These are phyloP conservation scores for Podila verticillata DNA, from an alignment of 192 early-diverging fungal genomes.

Conservation along the genomic window DNA sequence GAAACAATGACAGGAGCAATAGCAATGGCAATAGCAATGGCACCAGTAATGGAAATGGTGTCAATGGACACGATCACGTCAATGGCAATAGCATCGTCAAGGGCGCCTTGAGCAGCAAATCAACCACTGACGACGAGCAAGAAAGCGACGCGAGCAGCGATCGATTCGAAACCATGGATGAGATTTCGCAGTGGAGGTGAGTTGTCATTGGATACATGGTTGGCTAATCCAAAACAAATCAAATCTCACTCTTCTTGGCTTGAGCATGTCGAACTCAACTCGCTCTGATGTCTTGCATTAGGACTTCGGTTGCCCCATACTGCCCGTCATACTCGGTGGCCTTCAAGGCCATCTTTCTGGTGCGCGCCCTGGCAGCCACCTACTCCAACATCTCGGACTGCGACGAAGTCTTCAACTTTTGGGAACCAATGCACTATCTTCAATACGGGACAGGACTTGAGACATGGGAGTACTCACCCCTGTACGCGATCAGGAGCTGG, in stretches of 20 bases:
- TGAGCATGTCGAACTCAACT: background rate
- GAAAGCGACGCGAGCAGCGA: slow-evolving; percentile 13
- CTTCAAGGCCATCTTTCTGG: slow-evolving; percentile 62
- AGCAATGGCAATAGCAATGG: background rate
- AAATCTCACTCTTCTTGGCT: too few relatives aligned
- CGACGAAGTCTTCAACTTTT: slow-evolving; percentile 95
- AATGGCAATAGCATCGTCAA: slow-evolving; percentile 8
- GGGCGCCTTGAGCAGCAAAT: slow-evolving; percentile 11
- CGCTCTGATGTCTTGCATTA: background rate
- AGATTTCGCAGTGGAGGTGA: slow-evolving; percentile 7
- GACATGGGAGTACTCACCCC: slow-evolving; percentile 97
- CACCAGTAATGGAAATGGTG: background rate
- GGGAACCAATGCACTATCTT: slow-evolving; percentile 93
- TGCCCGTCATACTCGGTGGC: slow-evolving; percentile 62
- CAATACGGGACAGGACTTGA: slow-evolving; percentile 86
- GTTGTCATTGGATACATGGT: background rate
- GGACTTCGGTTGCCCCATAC: slow-evolving; percentile 40
- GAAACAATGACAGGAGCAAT: background rate
- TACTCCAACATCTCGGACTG: slow-evolving; percentile 77
- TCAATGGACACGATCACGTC: slow-evolving; percentile 1
- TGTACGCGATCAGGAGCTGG: slow-evolving; percentile 91
- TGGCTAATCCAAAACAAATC: background rate
- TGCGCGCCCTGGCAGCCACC: slow-evolving; percentile 63
- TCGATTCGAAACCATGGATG: slow-evolving; percentile 5
- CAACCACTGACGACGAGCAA: slow-evolving; percentile 9